Evolutionary conservation across 805 yeast species (phyloP), one percentile per base, ranked within the genome.

Genomic region (Hanseniaspora clermontiae): DNA sequence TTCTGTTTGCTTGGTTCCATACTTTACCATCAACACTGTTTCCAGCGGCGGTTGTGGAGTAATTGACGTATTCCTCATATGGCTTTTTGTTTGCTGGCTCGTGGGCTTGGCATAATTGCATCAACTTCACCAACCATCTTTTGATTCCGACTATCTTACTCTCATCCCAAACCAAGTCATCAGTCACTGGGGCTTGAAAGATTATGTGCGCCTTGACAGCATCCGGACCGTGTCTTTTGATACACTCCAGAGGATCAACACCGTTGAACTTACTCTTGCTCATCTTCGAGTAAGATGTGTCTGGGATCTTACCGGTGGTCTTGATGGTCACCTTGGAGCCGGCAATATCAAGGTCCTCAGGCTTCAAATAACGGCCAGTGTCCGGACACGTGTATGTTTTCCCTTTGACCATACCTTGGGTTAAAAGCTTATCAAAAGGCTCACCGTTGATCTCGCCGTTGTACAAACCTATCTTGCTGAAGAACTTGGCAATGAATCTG

Each of bases 321-420:
- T 64, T 74, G 9, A 85, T 73, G 4, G 68, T 61, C 1, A 84
- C 83, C 2, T 66, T 67, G 0, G 60, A 62, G 0, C 76, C 68
- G 52, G 73, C 70, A 7, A 55, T 29, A 42, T 77, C 82, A 12
- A 87, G 66, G 62, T 93, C 97, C 1, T 83, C 81, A 0, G 95
- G 91, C 62, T 81, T 87, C 61, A 93, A 72, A 66, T 84, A 91
- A 57, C 82, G 71, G 0, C 91, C 93, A 34, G 77, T 83, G 0
- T 67, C 69, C 3, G 96, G 93, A 61, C 90, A 83, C 8, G 74
- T 72, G 62, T 67, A 86, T 0, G 98, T 93, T 64, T 79, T 81
- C 2, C 97, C 97, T 59, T 91, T 96, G 3, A 93, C 98, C 98
- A 93, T 93, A 17, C 98, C 98, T 68, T 91, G 97, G 1, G 97